Base-by-base conservation (phyloP, 2,329 filamentous ascomycete genomes). In the Lomentospora prolificans region DNA sequence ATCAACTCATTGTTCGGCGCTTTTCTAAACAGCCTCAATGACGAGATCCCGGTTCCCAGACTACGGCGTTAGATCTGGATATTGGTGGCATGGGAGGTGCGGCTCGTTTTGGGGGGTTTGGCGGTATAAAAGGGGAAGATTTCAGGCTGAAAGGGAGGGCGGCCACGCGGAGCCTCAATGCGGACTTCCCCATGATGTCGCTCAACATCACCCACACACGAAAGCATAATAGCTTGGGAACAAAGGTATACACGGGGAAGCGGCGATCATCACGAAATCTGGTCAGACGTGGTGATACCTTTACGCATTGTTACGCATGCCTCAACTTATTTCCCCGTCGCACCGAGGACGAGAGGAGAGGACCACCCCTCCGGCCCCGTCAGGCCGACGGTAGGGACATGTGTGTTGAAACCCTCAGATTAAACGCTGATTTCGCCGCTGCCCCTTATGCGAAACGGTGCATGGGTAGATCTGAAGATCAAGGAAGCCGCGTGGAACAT, bases 21-120 rank as follows among this genome's bases (percentile, higher is more conserved):
- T 31, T 55, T 44, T 55, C 39, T 24, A 51, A 50, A 36, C 53
- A 55, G 53, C 53, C 44, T 55, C 30, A 55, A 55, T 50, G 28
- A 19, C 41, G 41, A 24, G 28, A 52, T 52, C 50, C 44, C 17
- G 28, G 28, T 50, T 55, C 44, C 44, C 44, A 36, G 30, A 7
- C 14, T n/a, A 39, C 8, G 31, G 22, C 27, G 33, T 28, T 22
- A 25, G 22, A 39, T 53, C 28, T 39, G 39, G 24, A 44, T 25
- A 14, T 10, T 39, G 25, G 31, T 12, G 39, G 33, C 12, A 30
- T 8, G 4, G 33, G 7, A 17, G 24, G 9, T 24, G 31, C 30
- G 31, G 30, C 51, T 24, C 31, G 12, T 46, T 54, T 36, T 12
- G 22, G 25, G n/a, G 25, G 24, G 48, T 31, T 14, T 51, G 24